Evolutionary conservation across 306 rosid species (phyloP), one percentile per base, ranked within the genome.

Genomic region (Cucurbita argyrosperma): DNA sequence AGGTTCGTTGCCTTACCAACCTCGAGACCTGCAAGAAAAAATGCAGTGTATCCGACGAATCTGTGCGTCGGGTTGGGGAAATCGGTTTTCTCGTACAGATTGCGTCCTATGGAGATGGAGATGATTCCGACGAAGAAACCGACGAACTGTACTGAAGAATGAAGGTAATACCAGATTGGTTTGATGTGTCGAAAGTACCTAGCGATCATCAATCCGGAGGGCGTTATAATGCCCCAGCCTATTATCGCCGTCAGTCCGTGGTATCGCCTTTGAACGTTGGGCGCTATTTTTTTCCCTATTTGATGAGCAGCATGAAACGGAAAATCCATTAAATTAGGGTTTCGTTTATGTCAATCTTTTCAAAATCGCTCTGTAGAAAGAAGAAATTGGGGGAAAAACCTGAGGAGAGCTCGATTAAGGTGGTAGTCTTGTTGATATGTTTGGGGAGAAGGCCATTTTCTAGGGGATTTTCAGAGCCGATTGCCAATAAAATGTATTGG

Each of bases 211-310:
- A 45, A 1, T 8, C 76, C 80, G 0, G 53, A 8, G 51, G 76
- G 75, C 26, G 54, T 47, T 2, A 77, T 3, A 45, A 58, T 38
- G 39, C 80, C 80, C 80, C 80, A 77, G 6, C 76, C 76, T 30
- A 49, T 39, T 13, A 77, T 5, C 16, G 58, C 40, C n/a, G 63
- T 10, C 3, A 10, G 4, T 69, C 80, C 80, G 58, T 69, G 80
- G 75, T 14, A 55, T 42, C 30, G 13, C 21, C 56, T 77, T 11
- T 57, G 49, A 0, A 38, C 61, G 11, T 10, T 3, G 1, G 40
- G n/a, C 5, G 6, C 15, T 35, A 30, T 2, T 10, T 8, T 16
- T 6, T 37, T 71, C 7, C 21, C 45, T 14, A 14, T 2, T 7
- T 3, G 16, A 40, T 42, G 51, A 40, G 6, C 58, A 7, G 42